phyloP scores from a whole-genome alignment of 2,329 filamentous ascomycete genomes.

The Cytospora mali region DNA sequence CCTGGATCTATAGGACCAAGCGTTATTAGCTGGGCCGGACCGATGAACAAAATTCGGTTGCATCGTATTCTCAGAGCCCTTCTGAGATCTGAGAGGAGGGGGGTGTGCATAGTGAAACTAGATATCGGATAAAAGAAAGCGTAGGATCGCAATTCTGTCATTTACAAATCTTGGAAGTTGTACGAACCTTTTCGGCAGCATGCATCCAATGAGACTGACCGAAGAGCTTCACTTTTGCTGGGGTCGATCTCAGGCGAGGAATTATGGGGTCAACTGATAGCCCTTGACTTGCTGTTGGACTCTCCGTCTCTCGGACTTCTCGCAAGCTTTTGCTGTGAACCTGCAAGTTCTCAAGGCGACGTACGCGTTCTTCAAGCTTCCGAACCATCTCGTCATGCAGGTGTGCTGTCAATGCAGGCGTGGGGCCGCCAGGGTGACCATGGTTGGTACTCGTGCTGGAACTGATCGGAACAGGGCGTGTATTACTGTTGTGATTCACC shows the following conservation, averaged over 20 bases:
- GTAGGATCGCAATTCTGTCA: too few relatives aligned
- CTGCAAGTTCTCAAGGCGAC: not conserved
- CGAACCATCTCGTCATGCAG: not conserved
- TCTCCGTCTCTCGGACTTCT: not conserved
- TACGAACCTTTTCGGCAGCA: not conserved
- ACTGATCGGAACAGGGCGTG: not conserved
- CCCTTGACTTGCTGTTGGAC: not conserved
- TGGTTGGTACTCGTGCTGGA: not conserved
- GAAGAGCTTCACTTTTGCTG: not conserved
- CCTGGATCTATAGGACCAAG: not conserved
- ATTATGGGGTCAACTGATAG: not conserved
- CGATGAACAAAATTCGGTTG: too few relatives aligned
- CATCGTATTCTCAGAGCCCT: too few relatives aligned
- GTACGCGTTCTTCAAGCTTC: not conserved
- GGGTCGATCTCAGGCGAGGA: not conserved
- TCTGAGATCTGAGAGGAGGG: too few relatives aligned
- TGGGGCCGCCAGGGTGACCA: not conserved
- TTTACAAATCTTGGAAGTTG: too few relatives aligned
- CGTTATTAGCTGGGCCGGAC: not conserved
- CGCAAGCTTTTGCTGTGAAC: not conserved
- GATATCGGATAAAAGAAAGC: too few relatives aligned
- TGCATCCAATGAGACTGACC: not conserved
- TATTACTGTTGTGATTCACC: not conserved
- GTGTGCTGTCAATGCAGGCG: not conserved
- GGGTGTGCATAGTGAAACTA: too few relatives aligned